A percentile compares a stretch with the other conserved stretches of the same genome.
These are phyloP conservation scores for Vitis hybrid DNA, from an alignment of 177 flowering plant species.

Conservation along the genomic window DNA sequence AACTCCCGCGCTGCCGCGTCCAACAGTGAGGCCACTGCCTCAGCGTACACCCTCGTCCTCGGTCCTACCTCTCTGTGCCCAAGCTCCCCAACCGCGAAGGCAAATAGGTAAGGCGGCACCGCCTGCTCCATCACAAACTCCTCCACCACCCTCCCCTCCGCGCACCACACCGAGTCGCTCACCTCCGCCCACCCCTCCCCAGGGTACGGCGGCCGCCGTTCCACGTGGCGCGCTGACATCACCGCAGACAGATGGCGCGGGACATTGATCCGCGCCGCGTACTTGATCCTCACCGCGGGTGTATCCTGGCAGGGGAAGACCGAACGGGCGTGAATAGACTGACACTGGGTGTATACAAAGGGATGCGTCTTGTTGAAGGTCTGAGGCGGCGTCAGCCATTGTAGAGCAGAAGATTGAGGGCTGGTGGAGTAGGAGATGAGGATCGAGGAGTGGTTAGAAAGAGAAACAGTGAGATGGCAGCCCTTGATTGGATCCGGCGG, in stretches of 20 bases:
- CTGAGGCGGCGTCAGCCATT: constrained; percentile 86
- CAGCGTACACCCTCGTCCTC: constrained; percentile 81
- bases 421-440: constrained; percentile 50
- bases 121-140: constrained; percentile 92
- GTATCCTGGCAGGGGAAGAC: constrained; percentile 97
- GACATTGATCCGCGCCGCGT: constrained; percentile 62
- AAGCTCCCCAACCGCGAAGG: constrained; percentile 84
- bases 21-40: constrained; percentile 52
- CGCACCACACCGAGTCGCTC: constrained; percentile 55
- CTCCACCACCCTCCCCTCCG: constrained; percentile 79
- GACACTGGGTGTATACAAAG: constrained; percentile 93
- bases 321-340: constrained; percentile 85
- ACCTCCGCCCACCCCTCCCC: constrained; percentile 53
- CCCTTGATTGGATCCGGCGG: constrained; percentile 66
- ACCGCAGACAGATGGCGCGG: constrained; percentile 71
- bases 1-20: constrained; percentile 87
- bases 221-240: constrained; percentile 76
- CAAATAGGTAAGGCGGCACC: constrained; percentile 89
- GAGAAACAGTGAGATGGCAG: constrained; percentile 46
- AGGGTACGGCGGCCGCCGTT: constrained; percentile 47
- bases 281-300: constrained; percentile 74
- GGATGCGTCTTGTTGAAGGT: constrained; percentile 62
- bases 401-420: constrained; percentile 81
- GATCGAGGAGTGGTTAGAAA: constrained; percentile 52
- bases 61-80: constrained; percentile 83